A percentile compares a stretch with the other conserved stretches of the same genome.
These are phyloP conservation scores for Stephanodiscus triporus DNA, from an alignment of 108 stramenopile genomes.

Conservation along the genomic window DNA sequence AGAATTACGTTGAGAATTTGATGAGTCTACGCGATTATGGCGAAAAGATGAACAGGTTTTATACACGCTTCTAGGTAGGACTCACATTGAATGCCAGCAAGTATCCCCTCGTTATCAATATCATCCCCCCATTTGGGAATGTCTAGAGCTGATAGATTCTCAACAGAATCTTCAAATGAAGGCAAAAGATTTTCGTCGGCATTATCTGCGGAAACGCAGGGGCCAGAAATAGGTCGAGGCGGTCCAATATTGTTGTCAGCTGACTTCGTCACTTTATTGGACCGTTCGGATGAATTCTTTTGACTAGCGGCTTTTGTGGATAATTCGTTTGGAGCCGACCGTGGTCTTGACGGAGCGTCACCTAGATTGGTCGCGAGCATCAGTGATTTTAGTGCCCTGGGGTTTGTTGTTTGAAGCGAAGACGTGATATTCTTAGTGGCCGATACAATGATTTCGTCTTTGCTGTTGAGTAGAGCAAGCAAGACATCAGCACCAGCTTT, in stretches of 20 bases:
- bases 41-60: slow-evolving; percentile 1
- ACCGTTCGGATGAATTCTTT: slow-evolving; percentile 5
- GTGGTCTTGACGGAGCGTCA: slow-evolving; percentile 3
- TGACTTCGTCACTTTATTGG: background rate
- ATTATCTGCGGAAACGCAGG: slow-evolving; percentile 17
- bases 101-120: slow-evolving; percentile 67
- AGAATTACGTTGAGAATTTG: background rate
- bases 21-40: background rate
- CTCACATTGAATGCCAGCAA: slow-evolving; percentile 77
- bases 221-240: background rate
- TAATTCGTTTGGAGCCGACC: slow-evolving; percentile 4
- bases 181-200: slow-evolving; percentile 22
- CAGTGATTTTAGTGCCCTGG: slow-evolving; percentile 77
- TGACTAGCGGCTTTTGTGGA: slow-evolving; percentile 1
- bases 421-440: slow-evolving; percentile 40
- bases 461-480: slow-evolving; percentile 45
- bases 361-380: slow-evolving; percentile 12
- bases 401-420: slow-evolving; percentile 55
- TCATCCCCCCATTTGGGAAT: slow-evolving; percentile 76
- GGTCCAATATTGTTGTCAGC: background rate
- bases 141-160: slow-evolving; percentile 37
- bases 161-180: slow-evolving; percentile 61
- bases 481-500: slow-evolving; percentile 67
- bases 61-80: background rate
- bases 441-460: slow-evolving; percentile 42